phyloP scores from a whole-genome alignment of 805 yeast species.

The Kodamaea leandrae region DNA sequence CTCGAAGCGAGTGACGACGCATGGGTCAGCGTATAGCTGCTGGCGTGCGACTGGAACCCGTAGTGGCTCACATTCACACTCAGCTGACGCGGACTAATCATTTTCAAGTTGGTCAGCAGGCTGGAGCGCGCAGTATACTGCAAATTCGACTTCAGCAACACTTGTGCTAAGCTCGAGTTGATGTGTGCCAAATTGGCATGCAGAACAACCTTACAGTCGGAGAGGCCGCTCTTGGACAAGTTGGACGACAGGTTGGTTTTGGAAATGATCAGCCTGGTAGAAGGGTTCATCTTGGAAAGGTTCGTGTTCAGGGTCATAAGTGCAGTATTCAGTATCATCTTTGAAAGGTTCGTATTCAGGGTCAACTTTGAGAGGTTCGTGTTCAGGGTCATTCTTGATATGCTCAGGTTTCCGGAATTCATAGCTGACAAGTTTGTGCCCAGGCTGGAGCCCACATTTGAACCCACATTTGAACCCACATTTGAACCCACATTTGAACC shows the following conservation, averaged over 20 bases:
- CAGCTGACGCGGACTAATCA: constrained; percentile 1
- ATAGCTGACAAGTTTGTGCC: neutral
- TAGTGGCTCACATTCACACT: neutral
- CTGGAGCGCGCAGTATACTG: neutral
- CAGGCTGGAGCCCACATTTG: too few species aligned
- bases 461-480: too few species aligned
- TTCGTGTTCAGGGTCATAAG: neutral
- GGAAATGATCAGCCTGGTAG: neutral
- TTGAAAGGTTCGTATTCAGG: neutral
- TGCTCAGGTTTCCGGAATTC: neutral
- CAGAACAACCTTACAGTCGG: neutral
- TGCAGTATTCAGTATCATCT: neutral
- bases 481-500: too few species aligned
- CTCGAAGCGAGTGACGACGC: constrained; percentile 13
- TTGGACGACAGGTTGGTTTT: neutral
- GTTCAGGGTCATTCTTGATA: neutral
- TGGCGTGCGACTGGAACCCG: too few species aligned
- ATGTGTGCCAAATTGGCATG: neutral
- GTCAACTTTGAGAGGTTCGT: neutral
- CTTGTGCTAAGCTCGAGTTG: neutral
- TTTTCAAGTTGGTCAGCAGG: neutral
- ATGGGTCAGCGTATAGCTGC: constrained; percentile 8
- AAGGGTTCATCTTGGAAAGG: neutral
- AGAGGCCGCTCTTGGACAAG: too few species aligned
- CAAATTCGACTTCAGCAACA: neutral